phyloP scores from a whole-genome alignment of 805 yeast genomes.

The Diddensiella caesifluorescens region DNA sequence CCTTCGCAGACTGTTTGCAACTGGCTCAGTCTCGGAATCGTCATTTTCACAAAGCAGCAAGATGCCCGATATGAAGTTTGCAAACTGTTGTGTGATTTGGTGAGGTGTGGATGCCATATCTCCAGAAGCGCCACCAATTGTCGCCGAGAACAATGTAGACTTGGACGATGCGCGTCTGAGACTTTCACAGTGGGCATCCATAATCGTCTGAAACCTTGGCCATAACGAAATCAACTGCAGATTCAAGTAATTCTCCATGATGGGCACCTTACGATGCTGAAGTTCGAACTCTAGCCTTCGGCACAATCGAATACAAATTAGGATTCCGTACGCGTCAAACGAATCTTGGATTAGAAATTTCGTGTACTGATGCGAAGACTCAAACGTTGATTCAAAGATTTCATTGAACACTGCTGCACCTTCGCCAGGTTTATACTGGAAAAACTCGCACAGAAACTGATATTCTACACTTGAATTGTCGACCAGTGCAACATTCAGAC shows the following conservation, averaged over 20 bases:
- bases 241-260: constrained; percentile 64
- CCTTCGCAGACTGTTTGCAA: constrained; percentile 61
- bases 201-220: constrained; percentile 76
- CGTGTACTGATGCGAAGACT: constrained; percentile 46
- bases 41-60: constrained; percentile 45
- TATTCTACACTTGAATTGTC: constrained; percentile 79
- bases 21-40: constrained; percentile 54
- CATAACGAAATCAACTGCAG: constrained; percentile 64
- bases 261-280: constrained; percentile 66
- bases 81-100: constrained; percentile 72
- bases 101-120: constrained; percentile 42
- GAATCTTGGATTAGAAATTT: constrained; percentile 33
- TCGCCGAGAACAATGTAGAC: constrained; percentile 27
- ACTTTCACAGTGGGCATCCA: constrained; percentile 73
- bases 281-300: constrained; percentile 60
- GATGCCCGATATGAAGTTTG: constrained; percentile 65
- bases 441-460: constrained; percentile 66
- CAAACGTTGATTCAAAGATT: constrained; percentile 50
- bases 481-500: constrained; percentile 63
- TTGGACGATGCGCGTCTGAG: constrained; percentile 49
- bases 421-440: constrained; percentile 35
- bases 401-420: constrained; percentile 34
- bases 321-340: constrained; percentile 72
- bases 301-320: constrained; percentile 66
- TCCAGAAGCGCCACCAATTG: constrained; percentile 33